These are phyloP conservation scores for Botrytis squamosa DNA, from an alignment of 2,329 filamentous ascomycete genomes.

Conservation along the genomic window DNA sequence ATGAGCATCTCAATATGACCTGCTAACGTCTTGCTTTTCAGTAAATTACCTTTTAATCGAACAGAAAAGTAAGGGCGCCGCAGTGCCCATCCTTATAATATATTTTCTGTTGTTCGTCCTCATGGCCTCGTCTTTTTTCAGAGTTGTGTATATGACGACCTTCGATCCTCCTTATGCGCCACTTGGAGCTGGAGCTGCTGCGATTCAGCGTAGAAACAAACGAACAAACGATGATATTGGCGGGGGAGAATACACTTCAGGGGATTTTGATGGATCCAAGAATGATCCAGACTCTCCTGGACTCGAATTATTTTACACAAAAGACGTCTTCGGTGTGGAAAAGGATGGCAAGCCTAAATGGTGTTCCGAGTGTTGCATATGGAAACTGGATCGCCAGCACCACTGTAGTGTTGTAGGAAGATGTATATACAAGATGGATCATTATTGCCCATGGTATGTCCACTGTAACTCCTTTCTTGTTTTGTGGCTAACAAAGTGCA, in stretches of 20 bases:
- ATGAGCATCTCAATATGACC: constrained; percentile 7
- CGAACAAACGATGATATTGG: constrained; percentile 33
- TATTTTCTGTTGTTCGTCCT: constrained; percentile 71
- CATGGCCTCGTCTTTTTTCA: constrained; percentile 66
- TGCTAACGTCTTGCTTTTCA: constrained; percentile 39
- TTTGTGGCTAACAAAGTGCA: constrained; percentile 31
- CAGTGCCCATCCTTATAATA: constrained; percentile 67
- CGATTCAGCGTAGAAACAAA: constrained; percentile 28
- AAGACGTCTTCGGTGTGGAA: constrained; percentile 82
- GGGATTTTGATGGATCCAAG: constrained; percentile 24
- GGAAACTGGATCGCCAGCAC: constrained; percentile 85
- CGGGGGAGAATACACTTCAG: constrained; percentile 30
- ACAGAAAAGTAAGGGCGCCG: constrained; percentile 49
- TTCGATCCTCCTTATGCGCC: constrained; percentile 73
- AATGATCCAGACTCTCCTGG: constrained; percentile 59
- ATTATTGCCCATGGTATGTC: constrained; percentile 79
- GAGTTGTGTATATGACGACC: constrained; percentile 66
- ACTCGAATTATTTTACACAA: constrained; percentile 74
- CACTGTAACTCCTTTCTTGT: not conserved
- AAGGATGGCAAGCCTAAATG: constrained; percentile 79
- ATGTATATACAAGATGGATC: constrained; percentile 67
- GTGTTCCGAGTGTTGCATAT: constrained; percentile 80
- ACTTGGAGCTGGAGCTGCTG: constrained; percentile 48
- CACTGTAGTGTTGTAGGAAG: constrained; percentile 67
- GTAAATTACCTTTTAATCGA: constrained; percentile 69